Evolutionary conservation across 1,284 basidiomycete genomes (phyloP).

Genomic region (Pisolithus thermaeus): DNA sequence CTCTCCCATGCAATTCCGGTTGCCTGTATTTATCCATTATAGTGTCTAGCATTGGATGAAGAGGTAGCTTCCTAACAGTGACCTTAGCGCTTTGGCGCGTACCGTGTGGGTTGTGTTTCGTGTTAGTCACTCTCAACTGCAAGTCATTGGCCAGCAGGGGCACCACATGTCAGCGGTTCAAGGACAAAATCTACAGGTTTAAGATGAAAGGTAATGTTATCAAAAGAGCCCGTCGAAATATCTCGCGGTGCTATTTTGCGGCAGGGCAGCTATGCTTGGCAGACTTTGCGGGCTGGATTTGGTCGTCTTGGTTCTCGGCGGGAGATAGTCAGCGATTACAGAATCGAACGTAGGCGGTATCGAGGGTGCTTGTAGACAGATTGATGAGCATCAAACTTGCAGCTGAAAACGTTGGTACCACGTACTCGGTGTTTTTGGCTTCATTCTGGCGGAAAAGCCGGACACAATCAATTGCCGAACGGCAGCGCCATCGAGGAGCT

Average conservation of each 20-base stretch:
- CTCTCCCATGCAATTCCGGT: background rate
- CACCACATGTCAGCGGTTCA: background rate
- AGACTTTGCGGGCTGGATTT: conserved; percentile 5
- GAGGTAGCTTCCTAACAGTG: conserved; percentile 13
- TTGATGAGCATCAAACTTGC: conserved; percentile 2
- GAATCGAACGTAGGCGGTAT: conserved; percentile 57
- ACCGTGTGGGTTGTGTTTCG: background rate
- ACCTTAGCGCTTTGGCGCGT: background rate
- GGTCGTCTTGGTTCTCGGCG: conserved; percentile 22
- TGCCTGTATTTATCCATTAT: conserved; percentile 11
- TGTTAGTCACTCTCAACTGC: background rate
- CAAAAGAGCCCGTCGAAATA: conserved; percentile 44
- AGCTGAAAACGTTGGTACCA: conserved; percentile 7
- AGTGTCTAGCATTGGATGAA: conserved; percentile 31
- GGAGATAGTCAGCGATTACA: conserved; percentile 64
- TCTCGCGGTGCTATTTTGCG: conserved; percentile 19
- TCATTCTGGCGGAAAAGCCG: conserved; percentile 58
- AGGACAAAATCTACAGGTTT: conserved; percentile 15
- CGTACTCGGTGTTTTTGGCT: conserved; percentile 49
- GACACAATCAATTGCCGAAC: conserved; percentile 69
- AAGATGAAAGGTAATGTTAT: conserved; percentile 5
- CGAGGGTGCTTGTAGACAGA: conserved; percentile 29
- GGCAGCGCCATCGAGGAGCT: conserved; percentile 64
- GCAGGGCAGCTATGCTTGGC: conserved; percentile 11
- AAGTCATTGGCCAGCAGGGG: background rate